Conservation (phyloP, 768 basidiomycete genomes). For the Cystofilobasidium macerans region DNA sequence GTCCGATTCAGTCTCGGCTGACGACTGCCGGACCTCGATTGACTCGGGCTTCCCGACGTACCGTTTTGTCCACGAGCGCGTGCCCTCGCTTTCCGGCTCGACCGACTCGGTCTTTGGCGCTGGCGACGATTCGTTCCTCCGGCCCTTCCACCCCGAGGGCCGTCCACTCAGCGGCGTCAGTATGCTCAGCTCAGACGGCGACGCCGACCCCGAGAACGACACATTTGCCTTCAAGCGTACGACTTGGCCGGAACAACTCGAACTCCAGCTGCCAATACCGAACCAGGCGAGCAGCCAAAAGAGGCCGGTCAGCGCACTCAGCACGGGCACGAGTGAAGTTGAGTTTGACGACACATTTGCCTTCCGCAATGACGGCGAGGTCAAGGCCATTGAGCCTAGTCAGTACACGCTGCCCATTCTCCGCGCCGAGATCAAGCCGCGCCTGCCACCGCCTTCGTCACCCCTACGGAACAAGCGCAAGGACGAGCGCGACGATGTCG, state of each 20-base stretch:
- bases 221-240: conserved; percentile 13
- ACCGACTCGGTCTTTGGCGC: not conserved
- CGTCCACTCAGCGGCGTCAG: conserved; percentile 14
- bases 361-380: not conserved
- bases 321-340: not conserved
- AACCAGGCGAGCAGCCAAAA: not conserved
- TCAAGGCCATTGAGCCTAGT: not conserved
- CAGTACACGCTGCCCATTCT: conserved; percentile 3
- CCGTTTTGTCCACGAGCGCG: conserved; percentile 2
- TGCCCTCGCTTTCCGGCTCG: not conserved
- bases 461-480: conserved; percentile 13
- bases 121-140: conserved; percentile 13
- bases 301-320: conserved; percentile 9
- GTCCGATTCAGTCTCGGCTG: not conserved
- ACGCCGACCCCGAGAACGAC: conserved; percentile 8
- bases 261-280: not conserved
- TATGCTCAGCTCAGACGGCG: not conserved
- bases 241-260: not conserved
- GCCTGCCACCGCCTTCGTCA: not conserved
- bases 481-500: not conserved
- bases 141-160: not conserved
- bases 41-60: conserved; percentile 5
- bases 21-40: conserved; percentile 16
- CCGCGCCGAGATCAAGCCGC: not conserved
- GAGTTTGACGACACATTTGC: conserved; percentile 12